Base-by-base conservation (phyloP, 2,329 filamentous ascomycete species). In the Fusarium newnesense region DNA sequence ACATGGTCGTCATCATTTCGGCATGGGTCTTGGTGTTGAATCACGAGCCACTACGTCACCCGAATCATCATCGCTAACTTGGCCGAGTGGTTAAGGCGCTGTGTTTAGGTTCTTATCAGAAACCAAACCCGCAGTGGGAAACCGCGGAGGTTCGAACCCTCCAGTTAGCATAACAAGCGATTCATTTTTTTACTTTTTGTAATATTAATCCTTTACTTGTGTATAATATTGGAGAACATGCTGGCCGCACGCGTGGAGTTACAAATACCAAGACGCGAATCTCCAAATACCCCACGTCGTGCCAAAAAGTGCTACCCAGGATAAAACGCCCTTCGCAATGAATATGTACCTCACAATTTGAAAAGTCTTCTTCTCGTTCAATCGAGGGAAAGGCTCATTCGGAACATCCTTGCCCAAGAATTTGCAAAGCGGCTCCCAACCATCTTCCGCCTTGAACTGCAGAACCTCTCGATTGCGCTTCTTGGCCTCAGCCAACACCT, bases 371-470 rank as follows among this genome's bases (percentile, higher is more conserved):
- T 64, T 76, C 52, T 77, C 75, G 16, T 77, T 77, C 18, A 77
- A 26, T 18, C 43, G 42, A 2, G 75, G 75, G 26, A 77, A 77
- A 0, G 75, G 72, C 4, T 63, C 58, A 2, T 59, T 16, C 0
- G 72, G 75, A 0, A 76, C n/a, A 0, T 76, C 74, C 12, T 65
- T 70, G 0, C 47, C 67, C 6, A 77, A 16, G 56, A 85, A 84
- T 62, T 79, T 68, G 69, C 84, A 86, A 30, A 87, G 75, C 15
- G 83, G 82, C 40, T 78, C 80, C 85, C 85, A 87, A 2, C 83
- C 84, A 40, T 85, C 81, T 56, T 80, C 75, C 1, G 79, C 75
- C 56, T 78, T 74, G 56, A 77, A 80, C 21, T 75, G 63, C 3
- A 80, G 61, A 1, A 80, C 63, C 46, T 73, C 61, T 1, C 78